Evolutionary conservation across 768 basidiomycete genomes (phyloP).

Genomic region (Lactifluus volemus): DNA sequence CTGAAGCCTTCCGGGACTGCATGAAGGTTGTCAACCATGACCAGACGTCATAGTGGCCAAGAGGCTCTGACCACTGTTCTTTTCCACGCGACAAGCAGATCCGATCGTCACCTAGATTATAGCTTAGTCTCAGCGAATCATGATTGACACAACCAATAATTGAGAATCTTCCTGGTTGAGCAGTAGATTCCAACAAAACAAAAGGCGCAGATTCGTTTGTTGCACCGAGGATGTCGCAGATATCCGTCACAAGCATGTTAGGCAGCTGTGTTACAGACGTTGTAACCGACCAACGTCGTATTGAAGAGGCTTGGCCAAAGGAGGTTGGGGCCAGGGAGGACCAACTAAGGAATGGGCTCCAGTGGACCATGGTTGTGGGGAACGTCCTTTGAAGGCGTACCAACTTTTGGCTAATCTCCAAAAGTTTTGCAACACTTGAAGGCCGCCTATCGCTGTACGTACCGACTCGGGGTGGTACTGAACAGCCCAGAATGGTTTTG

Average conservation of each 20-base stretch:
- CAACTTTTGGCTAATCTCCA: slow-evolving; percentile 60
- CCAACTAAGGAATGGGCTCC: slow-evolving; percentile 34
- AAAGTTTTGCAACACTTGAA: slow-evolving; percentile 64
- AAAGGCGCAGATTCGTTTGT: slow-evolving; percentile 52
- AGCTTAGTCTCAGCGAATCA: slow-evolving; percentile 48
- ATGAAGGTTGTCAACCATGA: slow-evolving; percentile 68
- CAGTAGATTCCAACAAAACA: slow-evolving; percentile 67
- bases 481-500: slow-evolving; percentile 75
- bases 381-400: slow-evolving; percentile 35
- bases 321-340: slow-evolving; percentile 48
- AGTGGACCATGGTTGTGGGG: slow-evolving; percentile 34
- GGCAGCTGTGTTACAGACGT: slow-evolving; percentile 34
- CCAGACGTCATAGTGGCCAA: slow-evolving; percentile 56
- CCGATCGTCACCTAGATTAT: slow-evolving; percentile 41
- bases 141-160: slow-evolving; percentile 57
- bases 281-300: slow-evolving; percentile 3
- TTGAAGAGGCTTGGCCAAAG: slow-evolving; percentile 23
- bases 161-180: slow-evolving; percentile 64
- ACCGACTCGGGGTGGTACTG: slow-evolving; percentile 88
- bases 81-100: slow-evolving; percentile 38
- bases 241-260: slow-evolving; percentile 32
- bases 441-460: slow-evolving; percentile 58
- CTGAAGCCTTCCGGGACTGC: slow-evolving; percentile 37
- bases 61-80: slow-evolving; percentile 30
- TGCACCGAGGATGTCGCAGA: slow-evolving; percentile 60